Conservation (phyloP, 2,329 filamentous ascomycete species). For the Podosphaera fusca region DNA sequence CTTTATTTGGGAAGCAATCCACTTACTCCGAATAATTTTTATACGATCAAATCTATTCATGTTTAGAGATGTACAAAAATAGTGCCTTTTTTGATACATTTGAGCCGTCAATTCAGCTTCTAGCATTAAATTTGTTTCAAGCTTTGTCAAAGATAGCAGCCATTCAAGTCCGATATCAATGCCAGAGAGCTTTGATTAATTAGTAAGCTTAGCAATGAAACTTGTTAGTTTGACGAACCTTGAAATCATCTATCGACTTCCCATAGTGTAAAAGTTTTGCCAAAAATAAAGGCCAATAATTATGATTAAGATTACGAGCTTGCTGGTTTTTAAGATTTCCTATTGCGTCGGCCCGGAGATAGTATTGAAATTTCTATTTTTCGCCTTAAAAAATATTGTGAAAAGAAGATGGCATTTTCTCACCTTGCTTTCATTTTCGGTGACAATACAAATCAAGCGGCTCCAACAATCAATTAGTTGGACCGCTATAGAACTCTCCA, state of each 20-base stretch:
- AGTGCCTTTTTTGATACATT: conserved; percentile 4
- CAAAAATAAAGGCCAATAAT: conserved; percentile 29
- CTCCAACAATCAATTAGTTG: conserved; percentile 7
- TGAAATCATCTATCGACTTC: conserved; percentile 20
- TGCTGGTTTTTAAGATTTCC: conserved; percentile 16
- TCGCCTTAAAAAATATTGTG: conserved; percentile 23
- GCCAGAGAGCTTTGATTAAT: conserved; percentile 16
- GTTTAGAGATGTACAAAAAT: conserved; percentile 3
- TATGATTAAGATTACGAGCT: conserved; percentile 24
- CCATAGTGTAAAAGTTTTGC: conserved; percentile 23
- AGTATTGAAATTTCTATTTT: conserved; percentile 11
- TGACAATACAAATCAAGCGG: conserved; percentile 6
- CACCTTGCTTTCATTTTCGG: conserved; percentile 8
- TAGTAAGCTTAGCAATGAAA: not conserved
- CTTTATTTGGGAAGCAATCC: not conserved
- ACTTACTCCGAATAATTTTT: conserved; percentile 4
- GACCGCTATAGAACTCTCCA: conserved; percentile 1
- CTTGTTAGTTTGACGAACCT: conserved; percentile 3
- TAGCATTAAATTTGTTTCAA: not conserved
- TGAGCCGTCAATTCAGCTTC: conserved; percentile 3
- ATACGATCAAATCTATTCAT: not conserved
- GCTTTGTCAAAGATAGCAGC: conserved; percentile 30
- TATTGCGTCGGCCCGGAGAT: conserved; percentile 8
- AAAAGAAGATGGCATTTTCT: not conserved
- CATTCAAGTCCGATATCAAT: conserved; percentile 27